These are phyloP conservation scores for Boletus edulis DNA, from an alignment of 768 basidiomycete genomes.

Conservation along the genomic window DNA sequence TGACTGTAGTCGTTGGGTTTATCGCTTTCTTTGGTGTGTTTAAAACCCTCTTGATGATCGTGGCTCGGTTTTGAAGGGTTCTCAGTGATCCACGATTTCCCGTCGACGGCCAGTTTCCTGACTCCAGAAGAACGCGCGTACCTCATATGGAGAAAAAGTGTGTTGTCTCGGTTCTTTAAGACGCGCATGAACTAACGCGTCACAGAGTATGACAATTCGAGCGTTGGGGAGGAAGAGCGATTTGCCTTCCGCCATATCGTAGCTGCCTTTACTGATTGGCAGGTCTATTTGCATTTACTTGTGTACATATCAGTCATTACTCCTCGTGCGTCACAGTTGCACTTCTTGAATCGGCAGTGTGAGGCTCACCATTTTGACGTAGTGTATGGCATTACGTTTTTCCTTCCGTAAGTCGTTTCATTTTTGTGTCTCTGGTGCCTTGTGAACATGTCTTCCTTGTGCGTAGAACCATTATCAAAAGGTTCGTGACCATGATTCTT, in stretches of 20 bases:
- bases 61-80: not conserved
- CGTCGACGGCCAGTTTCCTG: conserved; percentile 17
- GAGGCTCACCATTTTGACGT: conserved; percentile 1
- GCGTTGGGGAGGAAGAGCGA: conserved; percentile 44
- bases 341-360: not conserved
- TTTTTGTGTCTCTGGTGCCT: not conserved
- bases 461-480: conserved; percentile 56
- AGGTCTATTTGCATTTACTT: conserved; percentile 34
- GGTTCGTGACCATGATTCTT: conserved; percentile 25
- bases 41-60: not conserved
- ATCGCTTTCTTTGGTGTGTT: conserved; percentile 48
- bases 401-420: conserved; percentile 54
- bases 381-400: conserved; percentile 72
- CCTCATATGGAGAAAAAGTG: conserved; percentile 18
- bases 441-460: not conserved
- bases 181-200: conserved; percentile 55
- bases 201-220: conserved; percentile 34
- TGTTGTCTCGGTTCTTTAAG: not conserved
- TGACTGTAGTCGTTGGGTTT: conserved; percentile 55
- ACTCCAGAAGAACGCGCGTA: conserved; percentile 15
- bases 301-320: conserved; percentile 48
- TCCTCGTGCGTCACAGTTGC: conserved; percentile 46
- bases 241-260: conserved; percentile 53
- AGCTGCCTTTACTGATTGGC: conserved; percentile 62
- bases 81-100: conserved; percentile 56